These are phyloP conservation scores for Arachnopeziza araneosa DNA, from an alignment of 2,329 filamentous ascomycete species.

Conservation along the genomic window DNA sequence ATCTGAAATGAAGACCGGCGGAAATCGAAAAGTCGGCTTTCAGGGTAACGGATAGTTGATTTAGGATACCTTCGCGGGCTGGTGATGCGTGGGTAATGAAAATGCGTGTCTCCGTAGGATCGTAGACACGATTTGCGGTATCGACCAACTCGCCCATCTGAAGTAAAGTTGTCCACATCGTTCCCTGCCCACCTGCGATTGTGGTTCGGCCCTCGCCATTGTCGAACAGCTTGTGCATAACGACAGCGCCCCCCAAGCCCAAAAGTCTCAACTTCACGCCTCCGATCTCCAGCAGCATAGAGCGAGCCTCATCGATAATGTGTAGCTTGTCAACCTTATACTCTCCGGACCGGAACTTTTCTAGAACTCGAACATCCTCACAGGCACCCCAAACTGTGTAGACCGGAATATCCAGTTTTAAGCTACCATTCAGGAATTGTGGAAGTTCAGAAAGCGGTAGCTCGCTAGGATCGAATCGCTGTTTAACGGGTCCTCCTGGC, in stretches of 20 bases:
- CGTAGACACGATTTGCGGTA: constrained; percentile 96
- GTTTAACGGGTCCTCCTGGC: constrained; percentile 74
- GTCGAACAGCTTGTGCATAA: constrained; percentile 99
- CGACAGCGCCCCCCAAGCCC: constrained; percentile 89
- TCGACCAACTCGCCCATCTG: constrained; percentile 99
- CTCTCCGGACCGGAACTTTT: constrained; percentile 95
- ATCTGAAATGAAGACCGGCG: constrained; percentile 94
- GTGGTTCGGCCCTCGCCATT: constrained; percentile 97
- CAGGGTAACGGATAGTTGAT: constrained; percentile 93
- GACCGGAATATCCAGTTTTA: constrained; percentile 91
- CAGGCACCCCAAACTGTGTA: constrained; percentile 99
- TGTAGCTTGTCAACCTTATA: constrained; percentile 97
- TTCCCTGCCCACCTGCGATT: constrained; percentile 95
- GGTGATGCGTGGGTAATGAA: constrained; percentile 97
- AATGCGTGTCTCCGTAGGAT: constrained; percentile 92
- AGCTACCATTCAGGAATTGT: constrained; percentile 77
- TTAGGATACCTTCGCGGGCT: constrained; percentile 90
- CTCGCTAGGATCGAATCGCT: constrained; percentile 73
- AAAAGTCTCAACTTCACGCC: constrained; percentile 93
- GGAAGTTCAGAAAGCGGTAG: constrained; percentile 90
- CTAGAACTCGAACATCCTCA: constrained; percentile 93
- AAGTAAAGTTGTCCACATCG: constrained; percentile 97
- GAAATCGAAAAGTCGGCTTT: constrained; percentile 99
- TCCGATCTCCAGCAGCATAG: constrained; percentile 87
- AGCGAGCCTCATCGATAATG: constrained; percentile 97